These are phyloP conservation scores for Dryas integrifolia DNA, from an alignment of 331 rosid species.

Conservation along the genomic window DNA sequence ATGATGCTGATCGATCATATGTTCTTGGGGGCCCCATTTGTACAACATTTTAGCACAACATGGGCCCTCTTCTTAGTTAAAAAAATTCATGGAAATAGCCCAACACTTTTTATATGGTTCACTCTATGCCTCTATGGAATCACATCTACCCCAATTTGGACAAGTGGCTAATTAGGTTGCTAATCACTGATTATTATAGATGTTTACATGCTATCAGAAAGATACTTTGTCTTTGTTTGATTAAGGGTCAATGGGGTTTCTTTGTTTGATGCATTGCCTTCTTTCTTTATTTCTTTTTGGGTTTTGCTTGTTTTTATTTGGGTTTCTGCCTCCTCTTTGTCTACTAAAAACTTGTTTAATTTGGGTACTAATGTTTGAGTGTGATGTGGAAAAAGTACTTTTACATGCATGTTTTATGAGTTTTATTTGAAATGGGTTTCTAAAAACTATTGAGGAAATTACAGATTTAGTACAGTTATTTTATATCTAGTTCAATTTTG, in stretches of 20 bases:
- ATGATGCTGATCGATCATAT: conserved; percentile 1
- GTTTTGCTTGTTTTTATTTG: not conserved
- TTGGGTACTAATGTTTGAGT: not conserved
- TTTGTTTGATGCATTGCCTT: conserved; percentile 24
- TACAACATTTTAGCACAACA: conserved; percentile 15
- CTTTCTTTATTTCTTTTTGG: not conserved
- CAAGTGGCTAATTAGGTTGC: not conserved
- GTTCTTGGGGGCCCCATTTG: conserved; percentile 21
- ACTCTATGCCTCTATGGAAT: conserved; percentile 12
- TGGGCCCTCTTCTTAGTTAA: not conserved
- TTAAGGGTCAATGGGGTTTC: conserved; percentile 4
- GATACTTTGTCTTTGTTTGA: conserved; percentile 23
- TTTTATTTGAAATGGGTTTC: not conserved
- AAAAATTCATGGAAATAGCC: conserved; percentile 19
- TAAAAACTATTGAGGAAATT: not conserved
- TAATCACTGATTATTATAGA: not conserved
- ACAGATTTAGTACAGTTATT: too few species aligned
- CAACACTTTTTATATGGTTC: not conserved
- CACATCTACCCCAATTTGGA: conserved; percentile 10
- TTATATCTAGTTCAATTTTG: too few species aligned
- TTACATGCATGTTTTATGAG: too few species aligned
- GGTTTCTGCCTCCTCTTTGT: not conserved
- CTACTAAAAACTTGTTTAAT: conserved; percentile 1
- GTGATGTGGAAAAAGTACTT: not conserved
- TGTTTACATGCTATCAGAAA: conserved; percentile 26